These are phyloP conservation scores for Ophioceras dolichostomum DNA, from an alignment of 2,329 filamentous ascomycete species.

Conservation along the genomic window DNA sequence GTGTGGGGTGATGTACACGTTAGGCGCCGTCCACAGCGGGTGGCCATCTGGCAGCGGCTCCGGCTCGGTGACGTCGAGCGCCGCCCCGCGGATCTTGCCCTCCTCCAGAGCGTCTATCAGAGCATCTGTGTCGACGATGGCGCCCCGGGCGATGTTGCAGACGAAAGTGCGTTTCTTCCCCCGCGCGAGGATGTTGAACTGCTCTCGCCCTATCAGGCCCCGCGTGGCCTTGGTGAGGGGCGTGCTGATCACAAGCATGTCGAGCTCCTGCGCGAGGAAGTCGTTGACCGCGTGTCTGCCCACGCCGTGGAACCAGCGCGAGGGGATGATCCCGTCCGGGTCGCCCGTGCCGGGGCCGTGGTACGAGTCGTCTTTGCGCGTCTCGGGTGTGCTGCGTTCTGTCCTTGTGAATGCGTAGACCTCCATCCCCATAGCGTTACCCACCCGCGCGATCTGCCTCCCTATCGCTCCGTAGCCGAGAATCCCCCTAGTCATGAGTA, in stretches of 20 bases:
- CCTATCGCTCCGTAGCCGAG: constrained; percentile 44
- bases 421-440: constrained; percentile 54
- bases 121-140: constrained; percentile 36
- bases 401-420: constrained; percentile 66
- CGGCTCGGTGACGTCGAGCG: constrained; percentile 68
- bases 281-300: constrained; percentile 29
- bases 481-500: constrained; percentile 27
- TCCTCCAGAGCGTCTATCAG: constrained; percentile 47
- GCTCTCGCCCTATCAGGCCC: constrained; percentile 35
- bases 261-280: constrained; percentile 37
- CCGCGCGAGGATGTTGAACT: constrained; percentile 32
- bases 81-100: constrained; percentile 44
- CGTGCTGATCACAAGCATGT: constrained; percentile 37
- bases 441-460: constrained; percentile 41
- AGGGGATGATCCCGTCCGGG: constrained; percentile 32
- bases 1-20: constrained; percentile 50
- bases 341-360: constrained; percentile 55
- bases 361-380: constrained; percentile 51
- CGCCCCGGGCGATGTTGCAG: constrained; percentile 58
- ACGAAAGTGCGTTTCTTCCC: constrained; percentile 49
- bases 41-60: constrained; percentile 61
- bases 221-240: constrained; percentile 36
- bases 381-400: constrained; percentile 53
- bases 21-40: constrained; percentile 56
- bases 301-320: constrained; percentile 36